Evolutionary conservation across 1,139 yeast species (phyloP).

Genomic region (Candida sanyaensis): DNA sequence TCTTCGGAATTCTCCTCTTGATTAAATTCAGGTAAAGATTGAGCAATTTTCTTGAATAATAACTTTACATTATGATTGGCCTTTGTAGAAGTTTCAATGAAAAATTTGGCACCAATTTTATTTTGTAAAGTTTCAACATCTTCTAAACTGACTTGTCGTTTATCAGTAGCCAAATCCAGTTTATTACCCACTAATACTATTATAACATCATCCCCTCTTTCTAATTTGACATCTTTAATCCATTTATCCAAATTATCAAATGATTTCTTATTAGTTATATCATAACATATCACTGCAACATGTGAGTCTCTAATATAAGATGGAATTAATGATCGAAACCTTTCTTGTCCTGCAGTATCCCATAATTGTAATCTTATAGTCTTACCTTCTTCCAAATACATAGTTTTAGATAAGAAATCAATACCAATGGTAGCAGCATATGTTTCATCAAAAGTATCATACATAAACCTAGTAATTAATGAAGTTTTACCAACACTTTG

Average conservation of each 20-base stretch:
- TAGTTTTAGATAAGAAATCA: conserved; percentile 83
- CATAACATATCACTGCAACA: conserved; percentile 95
- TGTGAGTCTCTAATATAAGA: conserved; percentile 95
- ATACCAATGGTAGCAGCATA: conserved; percentile 96
- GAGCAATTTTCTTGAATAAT: conserved; percentile 87
- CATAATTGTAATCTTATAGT: conserved; percentile 52
- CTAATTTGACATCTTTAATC: conserved; percentile 63
- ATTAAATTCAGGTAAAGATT: conserved; percentile 78
- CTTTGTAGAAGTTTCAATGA: conserved; percentile 92
- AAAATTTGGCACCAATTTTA: conserved; percentile 67
- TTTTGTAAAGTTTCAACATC: conserved; percentile 66
- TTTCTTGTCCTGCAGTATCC: conserved; percentile 70
- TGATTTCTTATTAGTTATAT: conserved; percentile 81
- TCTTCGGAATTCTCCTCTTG: conserved; percentile 41
- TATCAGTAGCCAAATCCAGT: conserved; percentile 68
- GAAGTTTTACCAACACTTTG: conserved; percentile 98
- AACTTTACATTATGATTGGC: conserved; percentile 92
- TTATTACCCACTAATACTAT: conserved; percentile 44
- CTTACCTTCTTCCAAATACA: conserved; percentile 60
- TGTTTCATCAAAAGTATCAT: conserved; percentile 96
- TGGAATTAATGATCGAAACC: conserved; percentile 65
- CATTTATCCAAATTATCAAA: conserved; percentile 66
- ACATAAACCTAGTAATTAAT: conserved; percentile 92
- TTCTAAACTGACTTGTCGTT: conserved; percentile 79
- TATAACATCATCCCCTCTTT: conserved; percentile 70